phyloP scores from a whole-genome alignment of 2,329 filamentous ascomycete species.

The Aspergillus spinulosporus region DNA sequence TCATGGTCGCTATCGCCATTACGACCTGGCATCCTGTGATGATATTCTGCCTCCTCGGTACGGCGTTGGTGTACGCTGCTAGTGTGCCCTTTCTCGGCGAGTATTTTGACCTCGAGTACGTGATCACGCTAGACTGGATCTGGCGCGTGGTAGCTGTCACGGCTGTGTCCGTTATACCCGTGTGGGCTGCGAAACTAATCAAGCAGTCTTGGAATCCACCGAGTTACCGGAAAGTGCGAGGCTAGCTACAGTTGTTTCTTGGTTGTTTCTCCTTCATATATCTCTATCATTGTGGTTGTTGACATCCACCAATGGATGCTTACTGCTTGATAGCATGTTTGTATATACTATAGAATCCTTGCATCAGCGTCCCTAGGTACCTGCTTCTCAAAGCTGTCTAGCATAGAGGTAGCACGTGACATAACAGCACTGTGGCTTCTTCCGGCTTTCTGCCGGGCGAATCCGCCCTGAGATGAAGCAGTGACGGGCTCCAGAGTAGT shows the following conservation, averaged over 20 bases:
- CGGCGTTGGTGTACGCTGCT: conserved; percentile 74
- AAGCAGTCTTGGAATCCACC: conserved; percentile 83
- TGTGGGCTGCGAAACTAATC: conserved; percentile 83
- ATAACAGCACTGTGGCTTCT: conserved; percentile 10
- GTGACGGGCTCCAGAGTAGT: conserved; percentile 1
- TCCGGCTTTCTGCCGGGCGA: conserved; percentile 6
- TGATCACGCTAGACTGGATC: conserved; percentile 76
- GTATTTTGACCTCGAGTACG: conserved; percentile 85
- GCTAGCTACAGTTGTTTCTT: conserved; percentile 25
- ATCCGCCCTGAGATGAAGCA: conserved; percentile 8
- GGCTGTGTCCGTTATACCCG: conserved; percentile 78
- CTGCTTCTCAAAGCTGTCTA: background rate
- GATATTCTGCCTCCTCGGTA: conserved; percentile 81
- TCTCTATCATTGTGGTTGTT: conserved; percentile 6
- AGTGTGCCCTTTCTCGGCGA: conserved; percentile 80
- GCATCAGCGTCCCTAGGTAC: conserved; percentile 1
- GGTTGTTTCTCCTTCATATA: conserved; percentile 1
- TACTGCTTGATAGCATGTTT: conserved; percentile 12
- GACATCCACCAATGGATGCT: conserved; percentile 3
- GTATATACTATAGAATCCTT: conserved; percentile 15
- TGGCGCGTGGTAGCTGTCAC: conserved; percentile 84
- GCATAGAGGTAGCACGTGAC: conserved; percentile 3
- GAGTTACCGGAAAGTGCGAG: conserved; percentile 83
- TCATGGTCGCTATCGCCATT: conserved; percentile 96
- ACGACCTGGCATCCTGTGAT: conserved; percentile 97